Percentiles rank a stretch among this genome's conserved stretches.
phyloP scores from a whole-genome alignment of 257 asterid species.

The Nicotiana attenuata region DNA sequence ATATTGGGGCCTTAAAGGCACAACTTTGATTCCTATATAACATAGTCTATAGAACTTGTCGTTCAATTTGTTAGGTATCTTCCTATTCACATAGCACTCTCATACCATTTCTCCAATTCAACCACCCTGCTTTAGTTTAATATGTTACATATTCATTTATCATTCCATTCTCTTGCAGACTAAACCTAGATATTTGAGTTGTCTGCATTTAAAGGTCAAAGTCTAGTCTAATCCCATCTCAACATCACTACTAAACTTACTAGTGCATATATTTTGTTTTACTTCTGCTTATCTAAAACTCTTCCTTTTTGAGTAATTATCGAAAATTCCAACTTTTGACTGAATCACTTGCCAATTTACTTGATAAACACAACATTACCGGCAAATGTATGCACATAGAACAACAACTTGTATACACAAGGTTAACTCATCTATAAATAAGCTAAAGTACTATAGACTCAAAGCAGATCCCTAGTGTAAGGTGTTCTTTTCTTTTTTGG shows the following conservation, averaged over 20 bases:
- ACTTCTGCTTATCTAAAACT: background rate
- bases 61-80: background rate
- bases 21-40: conserved; percentile 1
- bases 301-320: background rate
- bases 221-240: background rate
- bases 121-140: background rate
- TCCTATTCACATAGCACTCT: background rate
- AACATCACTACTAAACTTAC: background rate
- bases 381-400: background rate
- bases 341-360: background rate
- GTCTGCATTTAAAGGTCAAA: background rate
- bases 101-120: background rate
- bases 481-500: background rate
- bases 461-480: background rate
- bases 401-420: background rate
- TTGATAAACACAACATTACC: background rate
- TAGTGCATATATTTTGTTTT: background rate
- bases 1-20: background rate
- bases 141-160: background rate
- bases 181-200: background rate
- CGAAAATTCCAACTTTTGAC: background rate
- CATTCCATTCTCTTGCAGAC: background rate
- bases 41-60: background rate
- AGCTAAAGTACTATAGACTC: background rate
- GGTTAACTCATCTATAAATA: background rate